Conservation (phyloP, 2,329 filamentous ascomycete genomes). For the Apiospora malaysiana region DNA sequence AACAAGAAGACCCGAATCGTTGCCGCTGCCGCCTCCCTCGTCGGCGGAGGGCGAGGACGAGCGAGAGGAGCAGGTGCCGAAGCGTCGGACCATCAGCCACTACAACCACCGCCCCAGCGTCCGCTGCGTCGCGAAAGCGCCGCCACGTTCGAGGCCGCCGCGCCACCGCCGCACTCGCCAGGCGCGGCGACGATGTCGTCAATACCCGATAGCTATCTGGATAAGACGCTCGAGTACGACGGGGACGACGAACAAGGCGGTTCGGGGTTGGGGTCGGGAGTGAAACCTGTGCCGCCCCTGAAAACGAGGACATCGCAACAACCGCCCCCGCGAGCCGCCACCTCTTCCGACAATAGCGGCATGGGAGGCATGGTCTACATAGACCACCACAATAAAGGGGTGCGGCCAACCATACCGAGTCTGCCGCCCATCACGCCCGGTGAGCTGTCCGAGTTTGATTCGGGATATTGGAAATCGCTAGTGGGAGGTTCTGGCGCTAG, state of each 20-base stretch:
- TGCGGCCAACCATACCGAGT: slow-evolving; percentile 17
- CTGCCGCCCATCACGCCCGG: slow-evolving; percentile 21
- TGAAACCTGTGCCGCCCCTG: not conserved
- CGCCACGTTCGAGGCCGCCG: not conserved
- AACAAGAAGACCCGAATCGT: not conserved
- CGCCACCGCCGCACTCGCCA: not conserved
- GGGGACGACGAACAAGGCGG: not conserved
- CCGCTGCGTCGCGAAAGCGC: not conserved
- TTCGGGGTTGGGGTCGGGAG: not conserved
- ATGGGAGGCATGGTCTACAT: not conserved
- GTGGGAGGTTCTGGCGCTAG: not conserved
- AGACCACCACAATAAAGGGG: not conserved
- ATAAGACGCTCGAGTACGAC: slow-evolving; percentile 5
- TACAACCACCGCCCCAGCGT: not conserved
- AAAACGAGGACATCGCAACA: not conserved
- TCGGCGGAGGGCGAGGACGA: not conserved
- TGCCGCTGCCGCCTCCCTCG: not conserved
- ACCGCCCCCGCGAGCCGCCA: not conserved
- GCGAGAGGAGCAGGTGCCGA: not conserved
- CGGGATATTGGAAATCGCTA: slow-evolving; percentile 20
- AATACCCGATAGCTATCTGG: not conserved
- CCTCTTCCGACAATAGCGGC: not conserved
- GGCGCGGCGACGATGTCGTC: not conserved
- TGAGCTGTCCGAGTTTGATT: slow-evolving; percentile 22
- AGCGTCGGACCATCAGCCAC: not conserved